Percentiles rank a stretch among this genome's conserved stretches.
phyloP scores from a whole-genome alignment of 352 stramenopile genomes.

The Peronospora tabacina region DNA sequence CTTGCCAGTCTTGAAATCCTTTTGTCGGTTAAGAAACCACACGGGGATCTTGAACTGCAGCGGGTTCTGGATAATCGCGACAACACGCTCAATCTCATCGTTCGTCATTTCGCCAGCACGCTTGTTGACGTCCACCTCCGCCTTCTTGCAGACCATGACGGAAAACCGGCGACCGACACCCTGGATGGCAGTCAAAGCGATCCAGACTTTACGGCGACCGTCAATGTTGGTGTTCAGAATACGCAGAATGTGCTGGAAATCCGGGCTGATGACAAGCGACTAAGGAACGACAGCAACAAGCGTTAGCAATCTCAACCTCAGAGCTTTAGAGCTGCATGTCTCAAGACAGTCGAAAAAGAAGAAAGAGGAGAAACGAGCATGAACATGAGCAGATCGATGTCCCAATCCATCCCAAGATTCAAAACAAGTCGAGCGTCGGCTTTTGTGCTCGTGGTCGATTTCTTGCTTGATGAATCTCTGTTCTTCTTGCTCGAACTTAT shows the following conservation, averaged over 20 bases:
- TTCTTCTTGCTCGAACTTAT: not conserved
- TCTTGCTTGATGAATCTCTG: not conserved
- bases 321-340: not conserved
- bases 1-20: constrained; percentile 99
- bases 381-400: not conserved
- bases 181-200: constrained; percentile 79
- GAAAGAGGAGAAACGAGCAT: not conserved
- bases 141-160: constrained; percentile 99
- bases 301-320: constrained; percentile 5
- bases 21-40: constrained; percentile 99
- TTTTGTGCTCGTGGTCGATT: constrained; percentile 8
- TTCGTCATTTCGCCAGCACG: constrained; percentile 96
- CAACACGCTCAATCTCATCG: constrained; percentile 99
- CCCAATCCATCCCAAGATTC: not conserved
- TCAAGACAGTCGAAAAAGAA: not conserved
- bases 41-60: constrained; percentile 99
- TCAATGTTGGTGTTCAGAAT: constrained; percentile 99
- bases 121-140: constrained; percentile 98
- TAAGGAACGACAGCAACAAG: constrained; percentile 21
- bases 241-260: constrained; percentile 99
- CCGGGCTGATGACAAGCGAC: constrained; percentile 89
- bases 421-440: not conserved
- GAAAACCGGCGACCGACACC: constrained; percentile 82
- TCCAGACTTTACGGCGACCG: constrained; percentile 92
- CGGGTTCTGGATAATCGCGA: constrained; percentile 99